phyloP scores from a whole-genome alignment of 768 basidiomycete species.

The Rhodotorula toruloides region DNA sequence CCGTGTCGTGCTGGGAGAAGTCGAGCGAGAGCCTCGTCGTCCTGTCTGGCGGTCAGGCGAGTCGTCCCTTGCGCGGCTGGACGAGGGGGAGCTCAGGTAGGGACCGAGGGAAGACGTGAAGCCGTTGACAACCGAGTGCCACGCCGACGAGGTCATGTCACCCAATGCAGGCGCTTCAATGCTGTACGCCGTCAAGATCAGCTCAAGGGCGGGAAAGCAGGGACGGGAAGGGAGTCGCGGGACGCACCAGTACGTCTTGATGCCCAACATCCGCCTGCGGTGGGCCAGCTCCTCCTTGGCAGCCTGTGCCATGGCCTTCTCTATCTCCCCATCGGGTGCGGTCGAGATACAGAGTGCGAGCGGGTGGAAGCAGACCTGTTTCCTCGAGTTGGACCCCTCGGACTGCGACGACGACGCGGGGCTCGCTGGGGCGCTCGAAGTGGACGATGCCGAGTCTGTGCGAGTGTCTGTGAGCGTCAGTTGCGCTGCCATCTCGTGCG shows the following conservation, averaged over 20 bases:
- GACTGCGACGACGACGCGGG: background rate
- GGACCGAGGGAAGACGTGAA: constrained; percentile 21
- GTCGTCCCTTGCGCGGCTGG: background rate
- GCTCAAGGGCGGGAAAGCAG: background rate
- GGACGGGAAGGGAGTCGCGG: too few species aligned
- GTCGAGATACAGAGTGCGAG: constrained; percentile 10
- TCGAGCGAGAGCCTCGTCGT: background rate
- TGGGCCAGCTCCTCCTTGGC: background rate
- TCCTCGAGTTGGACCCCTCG: background rate
- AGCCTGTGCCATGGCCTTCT: background rate
- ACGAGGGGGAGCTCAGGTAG: background rate
- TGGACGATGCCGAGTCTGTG: background rate
- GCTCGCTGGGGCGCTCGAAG: background rate
- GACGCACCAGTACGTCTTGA: constrained; percentile 20
- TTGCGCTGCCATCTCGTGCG: too few species aligned
- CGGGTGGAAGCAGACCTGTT: constrained; percentile 17
- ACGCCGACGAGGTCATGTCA: constrained; percentile 2
- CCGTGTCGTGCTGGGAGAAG: background rate
- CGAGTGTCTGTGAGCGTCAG: too few species aligned
- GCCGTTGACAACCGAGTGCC: constrained; percentile 11
- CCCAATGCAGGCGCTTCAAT: constrained; percentile 11
- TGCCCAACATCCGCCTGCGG: constrained; percentile 8
- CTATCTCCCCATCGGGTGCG: constrained; percentile 16
- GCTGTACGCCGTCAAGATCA: background rate
- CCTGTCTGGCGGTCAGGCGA: background rate